Evolutionary conservation across 768 basidiomycete genomes (phyloP).

Genomic region (Lactarius psammicola): DNA sequence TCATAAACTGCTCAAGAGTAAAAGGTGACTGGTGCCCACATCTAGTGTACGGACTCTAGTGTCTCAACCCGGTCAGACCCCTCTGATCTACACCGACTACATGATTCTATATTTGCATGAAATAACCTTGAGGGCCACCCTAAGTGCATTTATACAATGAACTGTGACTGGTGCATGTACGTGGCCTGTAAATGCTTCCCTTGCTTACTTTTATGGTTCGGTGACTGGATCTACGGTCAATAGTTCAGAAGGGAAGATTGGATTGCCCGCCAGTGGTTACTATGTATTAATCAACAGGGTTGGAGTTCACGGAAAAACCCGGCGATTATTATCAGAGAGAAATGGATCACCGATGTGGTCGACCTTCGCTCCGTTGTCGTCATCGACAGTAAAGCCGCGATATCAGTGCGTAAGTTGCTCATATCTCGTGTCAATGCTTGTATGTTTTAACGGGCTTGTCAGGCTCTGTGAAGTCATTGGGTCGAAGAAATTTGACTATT

Average conservation of each 20-base stretch:
- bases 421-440: background rate
- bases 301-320: background rate
- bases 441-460: background rate
- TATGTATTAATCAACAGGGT: no score
- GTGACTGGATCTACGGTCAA: no score
- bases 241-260: no score
- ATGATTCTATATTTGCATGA: background rate
- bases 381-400: slow-evolving; percentile 19
- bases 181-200: background rate
- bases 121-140: background rate
- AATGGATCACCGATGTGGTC: background rate
- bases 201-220: background rate
- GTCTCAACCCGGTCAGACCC: background rate
- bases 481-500: slow-evolving; percentile 54
- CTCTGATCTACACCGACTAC: background rate
- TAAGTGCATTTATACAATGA: no score
- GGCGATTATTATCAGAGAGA: background rate
- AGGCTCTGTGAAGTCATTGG: slow-evolving; percentile 17
- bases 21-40: background rate
- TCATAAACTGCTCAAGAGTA: background rate
- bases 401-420: slow-evolving; percentile 20
- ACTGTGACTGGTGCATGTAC: background rate
- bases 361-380: slow-evolving; percentile 1
- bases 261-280: no score
- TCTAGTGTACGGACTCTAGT: background rate